These are phyloP conservation scores for Paspalum vaginatum DNA, from an alignment of 176 grass and related monocot species.

Conservation along the genomic window DNA sequence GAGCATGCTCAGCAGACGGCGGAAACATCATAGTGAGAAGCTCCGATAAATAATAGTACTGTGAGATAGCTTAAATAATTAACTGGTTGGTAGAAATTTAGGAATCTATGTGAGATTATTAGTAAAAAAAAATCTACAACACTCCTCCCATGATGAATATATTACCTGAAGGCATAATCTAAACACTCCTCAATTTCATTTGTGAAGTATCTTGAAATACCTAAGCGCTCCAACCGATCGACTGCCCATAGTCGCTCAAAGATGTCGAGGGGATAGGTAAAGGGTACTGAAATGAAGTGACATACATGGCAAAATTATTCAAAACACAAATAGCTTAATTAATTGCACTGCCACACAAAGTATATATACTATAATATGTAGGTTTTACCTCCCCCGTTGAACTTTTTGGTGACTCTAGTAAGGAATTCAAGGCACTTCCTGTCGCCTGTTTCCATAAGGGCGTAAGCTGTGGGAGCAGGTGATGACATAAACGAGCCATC, in stretches of 20 bases:
- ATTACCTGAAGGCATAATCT: slow-evolving; percentile 15
- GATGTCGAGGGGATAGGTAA: slow-evolving; percentile 43
- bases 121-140: too few relatives aligned
- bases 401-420: slow-evolving; percentile 12
- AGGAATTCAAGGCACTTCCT: slow-evolving; percentile 51
- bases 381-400: slow-evolving; percentile 35
- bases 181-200: slow-evolving; percentile 41
- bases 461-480: slow-evolving; percentile 47
- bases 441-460: slow-evolving; percentile 43
- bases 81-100: too few relatives aligned
- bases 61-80: too few relatives aligned
- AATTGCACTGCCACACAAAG: background rate
- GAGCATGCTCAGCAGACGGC: too few relatives aligned
- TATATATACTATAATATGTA: too few relatives aligned
- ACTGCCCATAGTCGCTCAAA: slow-evolving; percentile 53
- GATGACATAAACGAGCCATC: slow-evolving; percentile 56
- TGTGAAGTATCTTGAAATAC: slow-evolving; percentile 50
- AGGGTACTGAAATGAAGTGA: slow-evolving; percentile 36
- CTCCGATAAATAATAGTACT: too few relatives aligned
- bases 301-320: too few relatives aligned
- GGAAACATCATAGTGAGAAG: too few relatives aligned
- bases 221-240: slow-evolving; percentile 54
- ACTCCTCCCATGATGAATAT: background rate
- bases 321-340: too few relatives aligned
- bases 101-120: too few relatives aligned